phyloP scores from a whole-genome alignment of 345 rosid genomes.

The Melaleuca alternifolia region DNA sequence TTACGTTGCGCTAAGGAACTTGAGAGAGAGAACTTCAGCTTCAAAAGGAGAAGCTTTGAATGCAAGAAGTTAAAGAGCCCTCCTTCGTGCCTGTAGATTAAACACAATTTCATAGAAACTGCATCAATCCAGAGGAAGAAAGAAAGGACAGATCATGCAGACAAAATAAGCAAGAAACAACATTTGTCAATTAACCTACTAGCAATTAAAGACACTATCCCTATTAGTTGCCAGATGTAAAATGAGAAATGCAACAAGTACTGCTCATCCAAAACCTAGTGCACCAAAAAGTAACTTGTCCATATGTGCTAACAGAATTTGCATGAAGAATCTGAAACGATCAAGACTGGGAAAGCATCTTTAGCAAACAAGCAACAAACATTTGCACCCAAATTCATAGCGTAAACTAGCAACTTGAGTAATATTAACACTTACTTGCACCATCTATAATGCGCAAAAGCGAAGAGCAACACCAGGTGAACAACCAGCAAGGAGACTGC shows the following conservation, averaged over 20 bases:
- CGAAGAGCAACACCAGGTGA: slow-evolving; percentile 54
- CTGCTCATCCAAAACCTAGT: neutral
- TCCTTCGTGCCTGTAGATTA: slow-evolving; percentile 65
- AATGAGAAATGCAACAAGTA: neutral
- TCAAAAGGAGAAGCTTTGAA: slow-evolving; percentile 27
- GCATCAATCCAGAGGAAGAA: neutral
- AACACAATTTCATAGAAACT: neutral
- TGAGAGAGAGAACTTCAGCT: slow-evolving; percentile 15
- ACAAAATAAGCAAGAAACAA: neutral
- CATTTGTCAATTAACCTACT: neutral
- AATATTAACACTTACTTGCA: slow-evolving; percentile 65
- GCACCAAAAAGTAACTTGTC: neutral
- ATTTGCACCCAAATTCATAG: neutral
- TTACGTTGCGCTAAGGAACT: slow-evolving; percentile 3
- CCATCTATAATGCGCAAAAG: slow-evolving; percentile 80
- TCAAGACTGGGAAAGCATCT: neutral
- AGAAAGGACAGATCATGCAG: neutral
- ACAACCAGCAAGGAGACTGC: slow-evolving; percentile 61
- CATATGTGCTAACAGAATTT: neutral
- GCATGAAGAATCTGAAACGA: neutral
- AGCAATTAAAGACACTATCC: neutral
- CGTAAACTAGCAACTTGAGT: neutral
- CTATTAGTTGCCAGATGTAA: neutral
- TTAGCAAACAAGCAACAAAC: neutral
- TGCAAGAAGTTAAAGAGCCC: slow-evolving; percentile 58